These are phyloP conservation scores for Saccharomyces eubayanus DNA, from an alignment of 805 yeast genomes.

Conservation along the genomic window DNA sequence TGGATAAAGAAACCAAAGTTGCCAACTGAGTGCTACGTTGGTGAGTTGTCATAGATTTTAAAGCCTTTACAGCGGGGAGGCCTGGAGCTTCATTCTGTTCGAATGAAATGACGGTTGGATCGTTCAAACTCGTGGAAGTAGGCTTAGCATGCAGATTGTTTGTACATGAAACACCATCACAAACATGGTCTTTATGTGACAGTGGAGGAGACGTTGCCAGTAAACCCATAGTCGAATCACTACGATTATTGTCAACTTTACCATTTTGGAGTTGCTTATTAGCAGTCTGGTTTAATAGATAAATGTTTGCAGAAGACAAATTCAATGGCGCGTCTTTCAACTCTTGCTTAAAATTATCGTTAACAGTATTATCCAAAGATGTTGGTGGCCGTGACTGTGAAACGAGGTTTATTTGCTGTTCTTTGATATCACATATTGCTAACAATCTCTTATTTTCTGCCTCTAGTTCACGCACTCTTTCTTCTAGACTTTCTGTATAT, in stretches of 20 bases:
- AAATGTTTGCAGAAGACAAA: conserved; percentile 32
- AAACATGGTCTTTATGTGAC: conserved; percentile 4
- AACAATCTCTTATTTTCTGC: conserved; percentile 65
- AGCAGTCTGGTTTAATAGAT: conserved; percentile 24
- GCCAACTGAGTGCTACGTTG: conserved; percentile 43
- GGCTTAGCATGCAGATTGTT: conserved; percentile 19
- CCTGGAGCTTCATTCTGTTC: conserved; percentile 71
- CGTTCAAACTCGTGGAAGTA: conserved; percentile 22
- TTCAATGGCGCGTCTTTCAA: conserved; percentile 15
- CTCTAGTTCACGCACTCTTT: conserved; percentile 77
- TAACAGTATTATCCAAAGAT: conserved; percentile 9
- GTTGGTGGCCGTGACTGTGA: conserved; percentile 9
- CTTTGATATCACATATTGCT: conserved; percentile 34
- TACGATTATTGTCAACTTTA: neutral
- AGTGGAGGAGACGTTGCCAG: neutral
- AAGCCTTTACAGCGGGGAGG: conserved; percentile 56
- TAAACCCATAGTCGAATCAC: neutral
- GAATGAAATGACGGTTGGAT: conserved; percentile 37
- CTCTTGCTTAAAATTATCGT: conserved; percentile 10
- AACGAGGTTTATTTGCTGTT: conserved; percentile 21
- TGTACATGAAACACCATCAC: conserved; percentile 11
- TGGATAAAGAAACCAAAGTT: conserved; percentile 57
- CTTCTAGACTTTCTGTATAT: conserved; percentile 83
- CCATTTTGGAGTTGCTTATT: conserved; percentile 1
- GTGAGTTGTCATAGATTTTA: conserved; percentile 49